Evolutionary conservation across 306 rosid species (phyloP), one percentile per base, ranked within the genome.

Genomic region (Begonia peltatifolia): DNA sequence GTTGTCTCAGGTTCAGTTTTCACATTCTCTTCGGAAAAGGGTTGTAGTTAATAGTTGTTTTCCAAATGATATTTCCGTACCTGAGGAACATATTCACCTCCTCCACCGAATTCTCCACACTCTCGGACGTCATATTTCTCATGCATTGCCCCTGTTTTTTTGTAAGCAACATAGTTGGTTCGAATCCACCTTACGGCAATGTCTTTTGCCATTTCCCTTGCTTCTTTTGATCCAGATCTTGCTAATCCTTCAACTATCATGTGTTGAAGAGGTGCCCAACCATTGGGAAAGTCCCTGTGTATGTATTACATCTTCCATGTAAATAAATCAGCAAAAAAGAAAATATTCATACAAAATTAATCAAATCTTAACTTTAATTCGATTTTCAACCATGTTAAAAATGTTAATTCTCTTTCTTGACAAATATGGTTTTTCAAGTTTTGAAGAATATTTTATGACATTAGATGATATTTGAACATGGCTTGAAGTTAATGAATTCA

Each of bases 261-360:
- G 78, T 86, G 99, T 56, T 90, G 93, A 14, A 90, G 56, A 4
- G 87, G 95, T 50, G 99, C 86, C 95, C 99, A 90, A 53, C 99
- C 95, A 62, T 90, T 90, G 30, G 99, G 99, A 59, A 74, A 86
- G 77, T 90, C 95, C 99, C 99, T 83, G 48, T n/a, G 23, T 20
- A 20, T 42, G 10, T 55, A 42, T 60, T 60, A 54, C 60, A 43
- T 48, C 44, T 42, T 41, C 11, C 41, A 48, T 47, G 23, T 20
- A 20, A 20, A 20, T 20, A 20, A 20, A 20, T 2, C 23, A 20
- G 23, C 23, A 20, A 20, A 20, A 20, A 20, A 20, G 23, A 20
- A 20, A 20, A 20, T 20, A 20, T 20, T 20, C 23, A 20, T 20
- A 20, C 23, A 20, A 20, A 20, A 20, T 20, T 3, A 20, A 2